These are phyloP conservation scores for Scheffersomyces parashehatae DNA, from an alignment of 1,139 yeast genomes.

Conservation along the genomic window DNA sequence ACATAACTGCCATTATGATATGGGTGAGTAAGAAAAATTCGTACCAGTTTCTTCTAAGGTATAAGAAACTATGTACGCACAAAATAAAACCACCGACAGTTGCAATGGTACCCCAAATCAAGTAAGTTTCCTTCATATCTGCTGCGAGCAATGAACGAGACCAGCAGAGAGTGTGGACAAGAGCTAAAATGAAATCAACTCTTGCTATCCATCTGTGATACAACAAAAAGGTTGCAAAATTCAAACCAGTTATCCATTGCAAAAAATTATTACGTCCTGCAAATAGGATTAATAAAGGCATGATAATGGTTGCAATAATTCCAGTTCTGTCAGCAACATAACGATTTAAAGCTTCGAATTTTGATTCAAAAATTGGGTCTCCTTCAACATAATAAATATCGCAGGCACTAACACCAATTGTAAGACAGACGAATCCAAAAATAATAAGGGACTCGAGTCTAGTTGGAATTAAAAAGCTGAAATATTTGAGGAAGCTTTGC, in stretches of 20 bases:
- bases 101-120: conserved; percentile 32
- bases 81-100: conserved; percentile 32
- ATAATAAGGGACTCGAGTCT: conserved; percentile 12
- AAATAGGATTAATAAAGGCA: conserved; percentile 33
- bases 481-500: conserved; percentile 15
- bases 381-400: conserved; percentile 16
- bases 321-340: conserved; percentile 27
- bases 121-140: conserved; percentile 17
- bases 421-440: conserved; percentile 5
- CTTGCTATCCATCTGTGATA: conserved; percentile 38
- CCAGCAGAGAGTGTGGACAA: conserved; percentile 41
- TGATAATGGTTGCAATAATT: conserved; percentile 22
- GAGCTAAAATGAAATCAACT: conserved; percentile 21
- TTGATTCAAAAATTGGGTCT: conserved; percentile 22
- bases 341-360: conserved; percentile 19
- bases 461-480: conserved; percentile 14
- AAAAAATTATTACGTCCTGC: conserved; percentile 41
- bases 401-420: conserved; percentile 11
- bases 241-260: conserved; percentile 36
- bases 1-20: conserved; percentile 16
- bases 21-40: conserved; percentile 19
- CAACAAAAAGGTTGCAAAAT: conserved; percentile 28
- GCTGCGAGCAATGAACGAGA: conserved; percentile 7
- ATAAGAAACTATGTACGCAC: conserved; percentile 13
- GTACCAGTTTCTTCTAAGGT: conserved; percentile 17